Conservation (phyloP, 2,329 filamentous ascomycete genomes). For the Neopestalotiopsis sp. region DNA sequence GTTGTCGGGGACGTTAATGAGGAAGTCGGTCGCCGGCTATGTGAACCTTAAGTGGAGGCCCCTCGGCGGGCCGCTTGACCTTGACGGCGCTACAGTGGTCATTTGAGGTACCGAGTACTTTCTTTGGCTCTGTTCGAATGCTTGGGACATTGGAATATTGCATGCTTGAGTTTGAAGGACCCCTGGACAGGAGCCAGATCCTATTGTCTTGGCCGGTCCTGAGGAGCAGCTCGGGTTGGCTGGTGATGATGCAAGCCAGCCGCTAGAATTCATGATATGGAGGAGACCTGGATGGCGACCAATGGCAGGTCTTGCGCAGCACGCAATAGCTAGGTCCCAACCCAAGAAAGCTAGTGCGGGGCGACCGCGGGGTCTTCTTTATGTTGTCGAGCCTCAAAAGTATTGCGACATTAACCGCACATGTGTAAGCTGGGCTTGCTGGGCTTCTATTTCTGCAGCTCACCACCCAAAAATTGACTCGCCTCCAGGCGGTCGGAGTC, state of each 20-base stretch:
- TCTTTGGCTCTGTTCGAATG: background rate
- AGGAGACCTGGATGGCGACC: conserved; percentile 26
- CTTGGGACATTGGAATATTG: background rate
- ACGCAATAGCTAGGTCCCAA: conserved; percentile 36
- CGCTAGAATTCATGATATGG: conserved; percentile 38
- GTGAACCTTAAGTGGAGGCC: background rate
- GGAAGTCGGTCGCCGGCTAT: conserved; percentile 1
- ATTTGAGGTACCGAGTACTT: background rate
- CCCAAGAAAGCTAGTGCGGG: conserved; percentile 34
- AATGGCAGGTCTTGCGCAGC: conserved; percentile 35
- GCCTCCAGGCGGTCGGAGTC: conserved; percentile 12
- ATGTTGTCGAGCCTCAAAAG: conserved; percentile 7
- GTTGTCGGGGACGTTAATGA: background rate
- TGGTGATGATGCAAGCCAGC: conserved; percentile 33
- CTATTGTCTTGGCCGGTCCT: background rate
- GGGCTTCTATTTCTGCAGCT: background rate
- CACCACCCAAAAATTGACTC: conserved; percentile 12
- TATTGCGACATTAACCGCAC: conserved; percentile 9
- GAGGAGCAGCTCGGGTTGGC: conserved; percentile 14
- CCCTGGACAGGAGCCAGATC: background rate
- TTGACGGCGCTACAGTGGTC: background rate
- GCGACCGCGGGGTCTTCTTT: conserved; percentile 21
- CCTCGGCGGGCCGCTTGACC: background rate
- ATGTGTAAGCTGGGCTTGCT: background rate
- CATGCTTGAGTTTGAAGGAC: background rate